These are phyloP conservation scores for Ambrosia trifida DNA, from an alignment of 129 eudicot species.

Conservation along the genomic window DNA sequence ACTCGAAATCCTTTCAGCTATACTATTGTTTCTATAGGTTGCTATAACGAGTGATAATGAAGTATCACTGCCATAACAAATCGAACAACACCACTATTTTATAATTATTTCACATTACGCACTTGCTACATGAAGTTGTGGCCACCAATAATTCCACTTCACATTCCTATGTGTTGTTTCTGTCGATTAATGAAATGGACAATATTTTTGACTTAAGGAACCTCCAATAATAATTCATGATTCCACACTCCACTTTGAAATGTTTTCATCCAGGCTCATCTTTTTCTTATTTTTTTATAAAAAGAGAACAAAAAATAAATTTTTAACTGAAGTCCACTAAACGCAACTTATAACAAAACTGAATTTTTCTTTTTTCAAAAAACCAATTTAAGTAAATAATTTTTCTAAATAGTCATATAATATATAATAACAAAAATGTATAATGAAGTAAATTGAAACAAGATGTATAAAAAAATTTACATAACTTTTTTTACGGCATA, in stretches of 20 bases:
- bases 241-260: slow-evolving; percentile 1
- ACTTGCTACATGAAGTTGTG: too few relatives aligned
- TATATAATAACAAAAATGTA: too few relatives aligned
- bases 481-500: too few relatives aligned
- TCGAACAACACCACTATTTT: too few relatives aligned
- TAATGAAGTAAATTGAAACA: too few relatives aligned
- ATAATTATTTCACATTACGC: too few relatives aligned
- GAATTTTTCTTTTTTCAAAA: background rate
- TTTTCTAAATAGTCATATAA: too few relatives aligned
- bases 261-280: background rate
- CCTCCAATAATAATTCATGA: background rate
- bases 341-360: background rate
- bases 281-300: background rate
- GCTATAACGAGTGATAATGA: too few relatives aligned
- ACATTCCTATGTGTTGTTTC: background rate
- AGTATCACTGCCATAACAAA: too few relatives aligned
- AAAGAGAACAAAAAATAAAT: background rate
- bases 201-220: background rate
- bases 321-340: background rate
- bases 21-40: too few relatives aligned
- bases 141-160: background rate
- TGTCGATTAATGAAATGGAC: background rate
- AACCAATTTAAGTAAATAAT: background rate
- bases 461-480: too few relatives aligned
- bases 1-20: too few relatives aligned